These are phyloP conservation scores for Canavalia gladiata DNA, from an alignment of 306 rosid genomes.

Conservation along the genomic window DNA sequence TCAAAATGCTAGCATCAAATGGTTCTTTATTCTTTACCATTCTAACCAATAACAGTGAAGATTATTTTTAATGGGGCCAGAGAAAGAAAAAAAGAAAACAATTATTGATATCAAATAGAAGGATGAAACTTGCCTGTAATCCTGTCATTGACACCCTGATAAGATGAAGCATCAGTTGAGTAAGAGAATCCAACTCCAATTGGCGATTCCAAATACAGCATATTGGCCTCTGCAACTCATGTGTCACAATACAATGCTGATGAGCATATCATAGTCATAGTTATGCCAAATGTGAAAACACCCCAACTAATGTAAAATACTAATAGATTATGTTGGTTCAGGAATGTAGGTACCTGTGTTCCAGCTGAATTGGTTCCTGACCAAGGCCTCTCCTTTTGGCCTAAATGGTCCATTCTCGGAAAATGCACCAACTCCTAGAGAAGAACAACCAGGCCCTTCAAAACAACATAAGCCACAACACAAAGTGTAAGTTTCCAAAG, in stretches of 20 bases:
- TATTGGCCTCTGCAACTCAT: constrained; percentile 68
- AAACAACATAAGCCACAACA: constrained; percentile 36
- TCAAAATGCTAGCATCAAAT: neutral
- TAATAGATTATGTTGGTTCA: neutral
- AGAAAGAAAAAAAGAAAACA: neutral
- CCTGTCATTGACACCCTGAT: constrained; percentile 67
- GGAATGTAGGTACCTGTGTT: constrained; percentile 60
- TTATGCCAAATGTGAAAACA: neutral
- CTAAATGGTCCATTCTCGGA: constrained; percentile 88
- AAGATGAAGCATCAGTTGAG: constrained; percentile 60
- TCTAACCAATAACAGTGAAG: constrained; percentile 42
- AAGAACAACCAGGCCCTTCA: constrained; percentile 93
- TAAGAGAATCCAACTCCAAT: constrained; percentile 80
- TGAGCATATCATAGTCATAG: constrained; percentile 21
- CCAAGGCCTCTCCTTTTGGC: constrained; percentile 71
- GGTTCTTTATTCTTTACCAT: constrained; percentile 47
- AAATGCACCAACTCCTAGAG: constrained; percentile 89
- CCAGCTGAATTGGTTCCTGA: constrained; percentile 79
- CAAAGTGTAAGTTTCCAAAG: constrained; percentile 17
- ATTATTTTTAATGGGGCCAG: neutral
- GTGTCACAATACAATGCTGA: constrained; percentile 5
- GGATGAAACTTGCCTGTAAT: constrained; percentile 61
- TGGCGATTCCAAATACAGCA: constrained; percentile 78
- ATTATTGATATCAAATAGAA: constrained; percentile 30
- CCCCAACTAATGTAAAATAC: constrained; percentile 23